These are phyloP conservation scores for Nyctanthes arbortristis DNA, from an alignment of 257 asterid species.

Conservation along the genomic window DNA sequence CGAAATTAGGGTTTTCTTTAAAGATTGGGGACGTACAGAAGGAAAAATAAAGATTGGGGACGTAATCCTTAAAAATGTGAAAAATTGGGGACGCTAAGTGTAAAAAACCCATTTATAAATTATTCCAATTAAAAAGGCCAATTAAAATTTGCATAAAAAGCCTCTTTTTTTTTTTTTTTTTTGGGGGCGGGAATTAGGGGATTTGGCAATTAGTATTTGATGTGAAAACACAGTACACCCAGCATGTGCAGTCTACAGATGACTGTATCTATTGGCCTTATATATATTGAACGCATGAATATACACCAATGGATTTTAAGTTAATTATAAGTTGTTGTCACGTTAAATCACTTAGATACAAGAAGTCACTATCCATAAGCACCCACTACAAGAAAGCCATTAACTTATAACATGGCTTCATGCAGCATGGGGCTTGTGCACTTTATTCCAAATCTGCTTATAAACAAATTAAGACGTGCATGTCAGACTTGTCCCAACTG, in stretches of 20 bases:
- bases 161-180: neutral
- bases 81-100: too few species aligned
- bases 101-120: too few species aligned
- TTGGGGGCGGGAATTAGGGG: neutral
- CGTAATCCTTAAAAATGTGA: too few species aligned
- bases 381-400: constrained; percentile 12
- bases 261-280: constrained; percentile 25
- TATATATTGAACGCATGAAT: constrained; percentile 10
- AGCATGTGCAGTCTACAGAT: constrained; percentile 48
- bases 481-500: constrained; percentile 36
- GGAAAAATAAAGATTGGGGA: too few species aligned
- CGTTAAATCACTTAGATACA: constrained; percentile 31
- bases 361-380: constrained; percentile 23
- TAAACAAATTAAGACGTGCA: constrained; percentile 40
- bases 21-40: too few species aligned
- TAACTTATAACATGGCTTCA: constrained; percentile 39
- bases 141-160: constrained; percentile 20
- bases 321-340: constrained; percentile 30
- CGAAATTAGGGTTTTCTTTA: too few species aligned
- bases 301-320: neutral
- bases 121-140: too few species aligned
- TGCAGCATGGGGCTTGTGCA: constrained; percentile 23
- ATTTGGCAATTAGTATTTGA: constrained; percentile 12
- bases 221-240: constrained; percentile 22
- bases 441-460: constrained; percentile 14